Base-by-base conservation (phyloP, 2,329 filamentous ascomycete species). In the Ceratocystis papillata region DNA sequence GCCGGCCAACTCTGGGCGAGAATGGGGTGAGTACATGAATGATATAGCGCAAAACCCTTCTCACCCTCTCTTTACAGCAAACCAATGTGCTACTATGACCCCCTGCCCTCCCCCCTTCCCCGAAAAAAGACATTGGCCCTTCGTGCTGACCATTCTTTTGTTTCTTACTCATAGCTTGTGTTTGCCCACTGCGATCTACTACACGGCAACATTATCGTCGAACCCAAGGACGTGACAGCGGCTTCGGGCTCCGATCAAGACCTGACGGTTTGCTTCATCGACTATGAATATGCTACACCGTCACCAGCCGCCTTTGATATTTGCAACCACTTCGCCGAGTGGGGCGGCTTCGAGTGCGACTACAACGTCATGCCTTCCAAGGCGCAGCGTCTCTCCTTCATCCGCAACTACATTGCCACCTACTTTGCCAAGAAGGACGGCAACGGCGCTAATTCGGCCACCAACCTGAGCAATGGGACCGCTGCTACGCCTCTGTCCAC, bases 291-390 rank as follows among this genome's bases (percentile, higher is more conserved):
- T 76, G 91, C 92, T 15, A 94, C 90, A 3, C 92, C 94, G 1
- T 93, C 92, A 0, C 93, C 93, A 1, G 91, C 92, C 3, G 92
- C 93, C 1, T 99, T 99, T 76, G 94, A 99, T 75, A 86, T 99
- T 71, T 88, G 93, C 63, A 99, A 99, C 77, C 94, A 99, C 79
- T 96, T 99, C 74, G 91, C 94, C 61, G 94, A 99, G 77, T 99
- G 94, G 93, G 92, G 88, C 68, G 94, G 94, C 67, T 96, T 96
- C 73, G 90, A 96, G 72, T 99, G 94, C 79, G 91, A 97, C 76
- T 92, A 89, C 77, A 84, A 78, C 72, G 87, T 87, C 70, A 81
- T 97, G 66, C 94, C 94, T 4, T 94, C 89, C 0, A 83, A 82
- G 69, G 79, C 85, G 22, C 85, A 93, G 71, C 87, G 94, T 33